phyloP scores from a whole-genome alignment of 495 filamentous ascomycete genomes.

The Ramalina intermedia region DNA sequence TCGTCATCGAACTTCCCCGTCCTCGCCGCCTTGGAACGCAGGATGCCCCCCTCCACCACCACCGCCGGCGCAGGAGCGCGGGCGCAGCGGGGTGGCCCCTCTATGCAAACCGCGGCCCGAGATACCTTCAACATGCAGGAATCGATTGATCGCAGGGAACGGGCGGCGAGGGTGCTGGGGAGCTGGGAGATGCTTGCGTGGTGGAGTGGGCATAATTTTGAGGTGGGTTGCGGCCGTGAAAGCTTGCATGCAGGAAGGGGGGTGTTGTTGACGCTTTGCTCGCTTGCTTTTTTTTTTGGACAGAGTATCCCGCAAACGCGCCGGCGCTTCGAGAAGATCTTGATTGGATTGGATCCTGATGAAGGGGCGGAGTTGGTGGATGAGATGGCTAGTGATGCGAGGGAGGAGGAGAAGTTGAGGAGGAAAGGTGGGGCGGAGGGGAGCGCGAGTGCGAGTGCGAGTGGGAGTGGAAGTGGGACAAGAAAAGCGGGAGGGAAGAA shows the following conservation, averaged over 20 bases:
- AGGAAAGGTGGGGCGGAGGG: constrained; percentile 1
- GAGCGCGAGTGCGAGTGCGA: constrained; percentile 1
- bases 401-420: constrained; percentile 1
- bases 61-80: background rate
- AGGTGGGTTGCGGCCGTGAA: constrained; percentile 7
- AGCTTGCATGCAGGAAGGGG: too few relatives aligned
- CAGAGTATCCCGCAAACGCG: constrained; percentile 25
- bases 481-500: background rate
- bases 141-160: constrained; percentile 2
- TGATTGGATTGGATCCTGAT: constrained; percentile 9
- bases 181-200: constrained; percentile 9
- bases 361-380: constrained; percentile 7
- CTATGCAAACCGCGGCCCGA: background rate
- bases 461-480: background rate
- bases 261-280: background rate
- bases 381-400: constrained; percentile 7
- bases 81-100: too few relatives aligned
- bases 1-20: background rate
- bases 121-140: constrained; percentile 4
- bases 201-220: background rate
- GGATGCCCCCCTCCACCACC: background rate
- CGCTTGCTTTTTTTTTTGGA: background rate
- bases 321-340: constrained; percentile 14
- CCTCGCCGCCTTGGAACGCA: background rate
- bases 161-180: constrained; percentile 1